phyloP scores from a whole-genome alignment of 2,329 filamentous ascomycete genomes.

The Penicillium sp. region DNA sequence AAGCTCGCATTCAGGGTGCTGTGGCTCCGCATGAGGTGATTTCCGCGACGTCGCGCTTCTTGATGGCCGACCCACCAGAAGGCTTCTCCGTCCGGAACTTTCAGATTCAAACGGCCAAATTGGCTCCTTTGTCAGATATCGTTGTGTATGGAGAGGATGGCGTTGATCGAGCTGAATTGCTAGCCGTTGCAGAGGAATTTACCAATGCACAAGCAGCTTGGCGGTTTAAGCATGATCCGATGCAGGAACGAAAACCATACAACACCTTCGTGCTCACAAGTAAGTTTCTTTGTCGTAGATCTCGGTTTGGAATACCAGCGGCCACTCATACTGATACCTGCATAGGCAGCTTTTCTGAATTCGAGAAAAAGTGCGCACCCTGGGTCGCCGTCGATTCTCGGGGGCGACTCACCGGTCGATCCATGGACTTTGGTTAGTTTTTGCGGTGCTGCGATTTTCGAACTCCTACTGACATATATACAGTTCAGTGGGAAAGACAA shows the following conservation, averaged over 20 bases:
- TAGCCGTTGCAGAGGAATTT: conserved; percentile 64
- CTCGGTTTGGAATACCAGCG: neutral
- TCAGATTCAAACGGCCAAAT: conserved; percentile 89
- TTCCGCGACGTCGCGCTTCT: conserved; percentile 65
- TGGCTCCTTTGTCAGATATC: conserved; percentile 85
- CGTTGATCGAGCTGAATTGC: conserved; percentile 60
- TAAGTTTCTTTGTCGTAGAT: conserved; percentile 33
- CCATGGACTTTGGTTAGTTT: conserved; percentile 77
- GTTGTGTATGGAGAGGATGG: conserved; percentile 82
- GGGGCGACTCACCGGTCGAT: conserved; percentile 71
- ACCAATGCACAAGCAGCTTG: conserved; percentile 75
- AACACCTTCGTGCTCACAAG: conserved; percentile 78
- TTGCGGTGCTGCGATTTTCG: neutral
- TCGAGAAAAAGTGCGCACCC: conserved; percentile 69
- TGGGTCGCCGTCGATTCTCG: conserved; percentile 73
- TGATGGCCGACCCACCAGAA: conserved; percentile 77
- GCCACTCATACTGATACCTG: conserved; percentile 35
- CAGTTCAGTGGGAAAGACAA: conserved; percentile 75
- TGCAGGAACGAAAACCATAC: conserved; percentile 62
- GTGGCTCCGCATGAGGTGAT: conserved; percentile 80
- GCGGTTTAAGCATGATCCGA: conserved; percentile 63
- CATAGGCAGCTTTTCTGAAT: conserved; percentile 63
- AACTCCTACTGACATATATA: neutral
- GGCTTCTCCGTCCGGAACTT: conserved; percentile 97
- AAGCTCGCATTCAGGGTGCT: conserved; percentile 80